phyloP scores from a whole-genome alignment of 805 yeast species.

The Wickerhamiella slavikovae region DNA sequence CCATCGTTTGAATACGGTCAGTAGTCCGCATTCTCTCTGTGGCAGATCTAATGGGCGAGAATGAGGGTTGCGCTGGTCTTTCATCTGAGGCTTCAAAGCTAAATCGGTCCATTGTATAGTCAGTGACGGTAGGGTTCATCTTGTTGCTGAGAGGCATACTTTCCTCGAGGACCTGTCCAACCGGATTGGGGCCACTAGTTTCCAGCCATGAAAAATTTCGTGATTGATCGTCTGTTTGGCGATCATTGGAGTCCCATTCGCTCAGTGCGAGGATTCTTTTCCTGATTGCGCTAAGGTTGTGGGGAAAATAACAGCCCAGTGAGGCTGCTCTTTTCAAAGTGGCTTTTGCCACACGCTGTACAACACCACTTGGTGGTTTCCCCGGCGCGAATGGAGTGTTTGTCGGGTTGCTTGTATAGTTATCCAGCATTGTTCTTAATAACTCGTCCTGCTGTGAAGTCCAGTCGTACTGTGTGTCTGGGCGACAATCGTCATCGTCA shows the following conservation, averaged over 20 bases:
- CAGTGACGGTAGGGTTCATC: background rate
- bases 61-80: too few relatives aligned
- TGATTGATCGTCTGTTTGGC: slow-evolving; percentile 1
- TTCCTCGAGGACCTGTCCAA: background rate
- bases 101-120: background rate
- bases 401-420: slow-evolving; percentile 33
- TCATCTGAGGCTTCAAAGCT: background rate
- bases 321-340: slow-evolving; percentile 23
- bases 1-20: background rate
- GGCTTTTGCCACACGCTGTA: slow-evolving; percentile 37
- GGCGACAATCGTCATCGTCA: slow-evolving; percentile 2
- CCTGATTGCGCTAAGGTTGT: slow-evolving; percentile 15
- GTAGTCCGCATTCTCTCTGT: background rate
- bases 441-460: slow-evolving; percentile 21
- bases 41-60: background rate
- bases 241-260: too few relatives aligned
- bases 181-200: background rate
- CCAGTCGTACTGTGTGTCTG: slow-evolving; percentile 12
- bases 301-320: slow-evolving; percentile 14
- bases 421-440: slow-evolving; percentile 27
- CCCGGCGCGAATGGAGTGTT: slow-evolving; percentile 45
- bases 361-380: slow-evolving; percentile 48
- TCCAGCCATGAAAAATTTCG: background rate
- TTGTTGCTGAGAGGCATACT: too few relatives aligned
- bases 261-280: slow-evolving; percentile 15